Percentiles rank a stretch among this genome's conserved stretches.
These are phyloP conservation scores for Decorospora gaudefroyi DNA, from an alignment of 2,329 filamentous ascomycete species.

Conservation along the genomic window DNA sequence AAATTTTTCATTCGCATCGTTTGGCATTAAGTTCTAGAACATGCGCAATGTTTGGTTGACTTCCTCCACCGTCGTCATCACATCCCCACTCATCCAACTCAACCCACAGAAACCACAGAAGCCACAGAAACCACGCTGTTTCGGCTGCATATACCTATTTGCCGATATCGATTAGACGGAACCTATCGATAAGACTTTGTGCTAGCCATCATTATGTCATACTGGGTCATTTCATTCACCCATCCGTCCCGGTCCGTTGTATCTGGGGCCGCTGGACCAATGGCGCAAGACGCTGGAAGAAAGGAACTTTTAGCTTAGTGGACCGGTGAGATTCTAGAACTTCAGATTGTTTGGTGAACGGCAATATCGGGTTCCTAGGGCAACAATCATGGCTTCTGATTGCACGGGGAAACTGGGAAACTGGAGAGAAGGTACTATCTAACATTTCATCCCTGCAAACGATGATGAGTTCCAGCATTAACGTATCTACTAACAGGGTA, in stretches of 20 bases:
- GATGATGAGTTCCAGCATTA: conserved; percentile 9
- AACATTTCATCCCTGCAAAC: not conserved
- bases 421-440: not conserved
- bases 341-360: not conserved
- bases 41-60: not conserved
- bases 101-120: no score
- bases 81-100: not conserved
- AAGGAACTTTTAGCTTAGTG: not conserved
- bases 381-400: not conserved
- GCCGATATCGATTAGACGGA: conserved; percentile 11
- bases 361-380: not conserved
- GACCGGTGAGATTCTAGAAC: conserved; percentile 1
- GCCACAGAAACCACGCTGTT: not conserved
- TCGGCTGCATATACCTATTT: not conserved
- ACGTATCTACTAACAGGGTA: not conserved
- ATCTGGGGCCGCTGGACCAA: not conserved
- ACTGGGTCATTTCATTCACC: not conserved
- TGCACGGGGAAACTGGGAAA: not conserved
- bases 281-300: not conserved
- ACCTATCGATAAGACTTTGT: conserved; percentile 6
- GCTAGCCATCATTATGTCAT: not conserved
- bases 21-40: conserved; percentile 20
- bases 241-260: not conserved
- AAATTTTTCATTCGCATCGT: conserved; percentile 7
- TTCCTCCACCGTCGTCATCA: conserved; percentile 11